Evolutionary conservation across 371 early-diverging fungal genomes (phyloP).

Genomic region (Apophysomyces trapeziformis): DNA sequence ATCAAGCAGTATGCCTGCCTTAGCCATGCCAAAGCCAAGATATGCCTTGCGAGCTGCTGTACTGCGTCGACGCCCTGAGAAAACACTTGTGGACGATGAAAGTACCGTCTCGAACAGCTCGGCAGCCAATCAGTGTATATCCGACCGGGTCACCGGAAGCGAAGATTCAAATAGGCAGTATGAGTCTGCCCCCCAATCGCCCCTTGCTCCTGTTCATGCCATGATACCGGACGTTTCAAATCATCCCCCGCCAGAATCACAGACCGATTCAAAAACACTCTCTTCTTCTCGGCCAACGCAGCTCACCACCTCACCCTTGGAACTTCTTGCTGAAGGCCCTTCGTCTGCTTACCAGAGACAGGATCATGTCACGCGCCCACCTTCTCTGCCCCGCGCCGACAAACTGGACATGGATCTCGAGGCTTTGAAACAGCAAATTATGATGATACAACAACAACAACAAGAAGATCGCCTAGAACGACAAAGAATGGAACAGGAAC

Average conservation of each 20-base stretch:
- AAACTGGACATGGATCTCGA: conserved; percentile 13
- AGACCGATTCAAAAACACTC: not conserved
- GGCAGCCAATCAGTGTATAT: conserved; percentile 1
- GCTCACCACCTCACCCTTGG: no score
- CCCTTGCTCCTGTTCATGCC: not conserved
- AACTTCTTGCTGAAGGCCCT: no score
- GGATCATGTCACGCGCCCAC: not conserved
- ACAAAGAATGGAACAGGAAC: conserved; percentile 23
- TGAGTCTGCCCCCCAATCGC: conserved; percentile 20
- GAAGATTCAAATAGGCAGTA: conserved; percentile 21
- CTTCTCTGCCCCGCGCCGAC: not conserved
- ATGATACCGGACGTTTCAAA: conserved; percentile 5
- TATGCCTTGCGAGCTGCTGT: conserved; percentile 19
- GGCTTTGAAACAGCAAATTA: conserved; percentile 22
- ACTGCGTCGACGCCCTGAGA: conserved; percentile 15
- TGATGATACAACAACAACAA: conserved; percentile 21
- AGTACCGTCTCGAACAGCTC: not conserved
- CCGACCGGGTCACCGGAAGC: conserved; percentile 10
- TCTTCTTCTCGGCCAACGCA: not conserved
- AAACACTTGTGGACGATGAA: conserved; percentile 16
- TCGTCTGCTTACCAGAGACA: not conserved
- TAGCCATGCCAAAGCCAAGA: conserved; percentile 27
- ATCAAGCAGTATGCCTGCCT: conserved; percentile 9
- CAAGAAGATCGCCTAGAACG: conserved; percentile 23
- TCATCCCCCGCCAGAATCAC: not conserved